Evolutionary conservation across 2,329 filamentous ascomycete species (phyloP).

Genomic region (Sporothrix sp.): DNA sequence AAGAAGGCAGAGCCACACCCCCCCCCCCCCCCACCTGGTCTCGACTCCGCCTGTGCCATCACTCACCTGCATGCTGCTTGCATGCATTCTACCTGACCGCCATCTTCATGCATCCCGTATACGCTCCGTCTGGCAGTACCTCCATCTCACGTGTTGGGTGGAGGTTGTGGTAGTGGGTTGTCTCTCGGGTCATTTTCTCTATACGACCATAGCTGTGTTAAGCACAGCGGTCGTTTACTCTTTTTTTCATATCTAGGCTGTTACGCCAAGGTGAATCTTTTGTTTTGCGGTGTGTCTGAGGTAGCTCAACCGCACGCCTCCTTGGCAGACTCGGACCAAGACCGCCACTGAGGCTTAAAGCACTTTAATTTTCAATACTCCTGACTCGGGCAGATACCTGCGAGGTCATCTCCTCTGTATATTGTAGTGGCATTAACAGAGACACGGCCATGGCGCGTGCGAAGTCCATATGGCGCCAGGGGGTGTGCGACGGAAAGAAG

Average conservation of each 20-base stretch:
- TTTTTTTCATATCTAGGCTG: not conserved
- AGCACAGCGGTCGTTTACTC: not conserved
- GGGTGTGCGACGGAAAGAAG: no score
- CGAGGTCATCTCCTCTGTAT: not conserved
- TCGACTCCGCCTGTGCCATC: not conserved
- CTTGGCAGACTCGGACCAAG: not conserved
- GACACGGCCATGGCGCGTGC: not conserved
- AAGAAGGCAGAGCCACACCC: not conserved
- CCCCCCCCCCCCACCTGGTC: not conserved
- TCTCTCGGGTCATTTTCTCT: not conserved
- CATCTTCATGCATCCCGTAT: not conserved
- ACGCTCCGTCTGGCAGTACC: slow-evolving; percentile 6
- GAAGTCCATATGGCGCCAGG: not conserved
- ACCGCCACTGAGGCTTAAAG: not conserved
- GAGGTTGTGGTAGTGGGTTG: not conserved
- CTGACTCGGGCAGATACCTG: not conserved
- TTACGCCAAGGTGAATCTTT: no score
- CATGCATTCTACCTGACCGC: slow-evolving; percentile 7
- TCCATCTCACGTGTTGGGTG: slow-evolving; percentile 2
- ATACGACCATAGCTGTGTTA: no score
- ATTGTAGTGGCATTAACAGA: no score
- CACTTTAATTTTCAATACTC: not conserved
- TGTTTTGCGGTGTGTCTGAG: no score
- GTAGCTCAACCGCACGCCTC: no score
- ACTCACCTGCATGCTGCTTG: not conserved